Percentiles rank a stretch among this genome's conserved stretches.
Conservation (phyloP, 805 yeast species). For the Lipomyces chichibuensis region DNA sequence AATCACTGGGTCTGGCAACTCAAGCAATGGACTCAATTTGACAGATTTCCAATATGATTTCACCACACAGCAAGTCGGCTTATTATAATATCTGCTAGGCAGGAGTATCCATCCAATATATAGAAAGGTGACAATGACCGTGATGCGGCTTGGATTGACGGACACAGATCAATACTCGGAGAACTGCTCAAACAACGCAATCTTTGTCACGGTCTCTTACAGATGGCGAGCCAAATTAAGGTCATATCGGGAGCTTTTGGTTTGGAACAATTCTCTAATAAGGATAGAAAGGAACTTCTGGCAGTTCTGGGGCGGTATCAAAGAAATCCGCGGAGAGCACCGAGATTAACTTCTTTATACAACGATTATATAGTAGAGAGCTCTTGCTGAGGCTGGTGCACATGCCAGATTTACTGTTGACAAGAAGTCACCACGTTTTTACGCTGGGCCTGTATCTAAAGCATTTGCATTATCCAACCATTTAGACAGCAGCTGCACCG, state of each 20-base stretch:
- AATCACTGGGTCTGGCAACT: too few relatives aligned
- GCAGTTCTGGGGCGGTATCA: slow-evolving; percentile 24
- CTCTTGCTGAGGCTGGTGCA: slow-evolving; percentile 27
- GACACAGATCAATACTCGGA: too few relatives aligned
- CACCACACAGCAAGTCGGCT: too few relatives aligned
- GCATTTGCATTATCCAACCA: slow-evolving; percentile 29
- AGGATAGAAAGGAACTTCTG: slow-evolving; percentile 12
- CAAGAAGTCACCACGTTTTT: slow-evolving; percentile 35
- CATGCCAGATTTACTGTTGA: slow-evolving; percentile 25
- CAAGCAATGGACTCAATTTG: too few relatives aligned
- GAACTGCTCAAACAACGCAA: too few relatives aligned
- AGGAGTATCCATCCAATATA: too few relatives aligned
- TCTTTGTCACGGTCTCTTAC: background rate
- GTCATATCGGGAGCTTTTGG: slow-evolving; percentile 24
- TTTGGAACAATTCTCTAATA: slow-evolving; percentile 8
- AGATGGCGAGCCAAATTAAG: slow-evolving; percentile 7
- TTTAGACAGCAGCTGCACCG: too few relatives aligned
- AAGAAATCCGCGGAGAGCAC: slow-evolving; percentile 18
- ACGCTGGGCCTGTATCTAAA: slow-evolving; percentile 17
- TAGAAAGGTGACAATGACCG: too few relatives aligned
- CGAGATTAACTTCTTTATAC: too few relatives aligned
- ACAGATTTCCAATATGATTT: too few relatives aligned
- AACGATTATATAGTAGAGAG: slow-evolving; percentile 17
- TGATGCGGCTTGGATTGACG: too few relatives aligned
- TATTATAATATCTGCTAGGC: too few relatives aligned